Evolutionary conservation across 2,329 filamentous ascomycete genomes (phyloP).

Genomic region (Pseudogymnoascus sp.): DNA sequence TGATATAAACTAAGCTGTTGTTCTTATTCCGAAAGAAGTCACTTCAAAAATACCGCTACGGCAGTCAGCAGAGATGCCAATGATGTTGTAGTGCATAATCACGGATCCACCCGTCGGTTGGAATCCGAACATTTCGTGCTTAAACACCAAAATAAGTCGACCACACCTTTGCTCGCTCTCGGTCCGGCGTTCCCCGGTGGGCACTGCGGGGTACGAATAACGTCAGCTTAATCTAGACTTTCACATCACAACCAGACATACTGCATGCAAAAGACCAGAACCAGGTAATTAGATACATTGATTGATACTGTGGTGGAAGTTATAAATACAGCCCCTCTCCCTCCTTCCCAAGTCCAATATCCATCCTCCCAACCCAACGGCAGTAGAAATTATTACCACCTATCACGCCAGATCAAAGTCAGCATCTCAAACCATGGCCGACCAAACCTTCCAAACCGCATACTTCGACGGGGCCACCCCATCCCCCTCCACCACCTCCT

Average conservation of each 20-base stretch:
- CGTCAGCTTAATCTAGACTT: neutral
- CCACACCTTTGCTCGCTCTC: neutral
- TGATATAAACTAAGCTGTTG: neutral
- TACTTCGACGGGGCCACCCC: neutral
- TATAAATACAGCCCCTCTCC: neutral
- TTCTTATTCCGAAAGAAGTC: neutral
- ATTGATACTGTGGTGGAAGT: neutral
- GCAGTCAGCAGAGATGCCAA: neutral
- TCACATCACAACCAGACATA: neutral
- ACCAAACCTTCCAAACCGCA: neutral
- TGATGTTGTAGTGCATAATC: neutral
- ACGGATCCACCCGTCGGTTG: neutral
- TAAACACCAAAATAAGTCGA: neutral
- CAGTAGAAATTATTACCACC: neutral
- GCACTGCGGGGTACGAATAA: neutral
- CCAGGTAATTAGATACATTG: neutral
- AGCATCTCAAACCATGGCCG: neutral
- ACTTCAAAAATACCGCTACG: neutral
- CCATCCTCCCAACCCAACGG: neutral
- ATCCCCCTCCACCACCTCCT: constrained; percentile 23
- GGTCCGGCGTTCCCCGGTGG: neutral
- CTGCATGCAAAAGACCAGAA: neutral
- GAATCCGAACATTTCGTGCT: neutral
- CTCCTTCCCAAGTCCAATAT: neutral
- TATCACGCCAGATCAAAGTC: neutral